A percentile compares a stretch with the other conserved stretches of the same genome.
These are phyloP conservation scores for Fusarium austroafricanum DNA, from an alignment of 2,329 filamentous ascomycete species.

Conservation along the genomic window DNA sequence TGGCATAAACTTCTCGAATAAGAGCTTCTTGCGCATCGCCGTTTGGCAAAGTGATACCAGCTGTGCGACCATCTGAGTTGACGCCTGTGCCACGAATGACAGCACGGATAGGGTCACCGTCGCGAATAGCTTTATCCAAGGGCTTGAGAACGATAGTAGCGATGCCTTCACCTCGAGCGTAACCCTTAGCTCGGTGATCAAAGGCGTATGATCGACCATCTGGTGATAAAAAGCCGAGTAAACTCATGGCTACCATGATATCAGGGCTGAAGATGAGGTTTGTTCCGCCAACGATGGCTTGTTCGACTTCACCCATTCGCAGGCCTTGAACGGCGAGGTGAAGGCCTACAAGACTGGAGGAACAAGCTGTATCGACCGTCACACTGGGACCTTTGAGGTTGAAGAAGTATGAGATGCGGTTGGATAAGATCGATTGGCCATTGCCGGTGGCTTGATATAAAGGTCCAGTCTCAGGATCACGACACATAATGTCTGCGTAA, in stretches of 20 bases:
- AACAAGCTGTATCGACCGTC: conserved; percentile 27
- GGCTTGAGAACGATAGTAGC: conserved; percentile 12
- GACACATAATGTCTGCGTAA: background rate
- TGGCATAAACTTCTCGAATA: background rate
- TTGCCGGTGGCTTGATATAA: background rate
- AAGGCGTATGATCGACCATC: conserved; percentile 4
- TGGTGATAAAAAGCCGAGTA: background rate
- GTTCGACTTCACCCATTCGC: conserved; percentile 1
- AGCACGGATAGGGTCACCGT: no score
- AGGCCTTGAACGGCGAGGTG: conserved; percentile 12
- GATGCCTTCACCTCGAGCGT: conserved; percentile 13
- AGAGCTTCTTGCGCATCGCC: no score
- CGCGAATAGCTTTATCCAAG: no score
- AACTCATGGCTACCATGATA: conserved; percentile 5
- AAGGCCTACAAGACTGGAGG: conserved; percentile 5
- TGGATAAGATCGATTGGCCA: background rate
- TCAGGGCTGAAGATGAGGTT: conserved; percentile 14
- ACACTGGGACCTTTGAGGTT: conserved; percentile 10
- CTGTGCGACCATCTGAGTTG: no score
- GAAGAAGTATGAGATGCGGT: conserved; percentile 18
- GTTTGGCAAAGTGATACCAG: no score
- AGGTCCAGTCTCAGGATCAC: background rate
- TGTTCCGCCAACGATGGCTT: conserved; percentile 5
- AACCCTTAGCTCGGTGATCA: conserved; percentile 14
- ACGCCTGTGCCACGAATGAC: no score